Conservation (phyloP, 805 yeast genomes). For the Metschnikowia dekortorum region DNA sequence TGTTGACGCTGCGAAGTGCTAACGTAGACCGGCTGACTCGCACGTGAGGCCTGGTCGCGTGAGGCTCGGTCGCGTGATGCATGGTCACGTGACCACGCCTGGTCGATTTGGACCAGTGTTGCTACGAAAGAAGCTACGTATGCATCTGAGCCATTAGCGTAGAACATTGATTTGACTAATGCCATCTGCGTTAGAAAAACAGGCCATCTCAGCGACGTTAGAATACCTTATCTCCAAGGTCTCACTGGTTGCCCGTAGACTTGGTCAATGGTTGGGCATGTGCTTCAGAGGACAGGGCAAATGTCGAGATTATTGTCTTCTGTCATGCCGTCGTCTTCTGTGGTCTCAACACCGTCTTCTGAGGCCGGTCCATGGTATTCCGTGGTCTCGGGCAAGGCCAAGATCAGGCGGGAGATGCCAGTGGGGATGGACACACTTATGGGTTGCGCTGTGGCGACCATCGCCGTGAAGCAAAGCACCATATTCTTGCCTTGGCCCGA, state of each 20-base stretch:
- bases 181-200: no score
- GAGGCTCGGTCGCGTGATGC: background rate
- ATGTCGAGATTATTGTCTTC: conserved; percentile 14
- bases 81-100: background rate
- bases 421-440: conserved; percentile 63
- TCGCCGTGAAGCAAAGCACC: conserved; percentile 60
- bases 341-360: no score
- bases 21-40: no score
- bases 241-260: background rate
- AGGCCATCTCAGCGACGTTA: no score
- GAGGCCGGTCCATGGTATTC: conserved; percentile 43
- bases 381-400: conserved; percentile 76
- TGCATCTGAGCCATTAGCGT: no score
- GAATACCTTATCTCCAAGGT: no score
- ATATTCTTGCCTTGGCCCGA: conserved; percentile 46
- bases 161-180: no score
- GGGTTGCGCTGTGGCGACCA: conserved; percentile 56
- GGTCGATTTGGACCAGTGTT: no score
- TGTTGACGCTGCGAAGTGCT: conserved; percentile 1
- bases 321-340: background rate
- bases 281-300: background rate
- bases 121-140: no score
- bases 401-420: conserved; percentile 66
- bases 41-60: background rate
- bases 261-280: background rate